Percentiles rank a stretch among this genome's conserved stretches.
Evolutionary conservation across 345 rosid genomes (phyloP).

Genomic region (Arabis hirsuta): DNA sequence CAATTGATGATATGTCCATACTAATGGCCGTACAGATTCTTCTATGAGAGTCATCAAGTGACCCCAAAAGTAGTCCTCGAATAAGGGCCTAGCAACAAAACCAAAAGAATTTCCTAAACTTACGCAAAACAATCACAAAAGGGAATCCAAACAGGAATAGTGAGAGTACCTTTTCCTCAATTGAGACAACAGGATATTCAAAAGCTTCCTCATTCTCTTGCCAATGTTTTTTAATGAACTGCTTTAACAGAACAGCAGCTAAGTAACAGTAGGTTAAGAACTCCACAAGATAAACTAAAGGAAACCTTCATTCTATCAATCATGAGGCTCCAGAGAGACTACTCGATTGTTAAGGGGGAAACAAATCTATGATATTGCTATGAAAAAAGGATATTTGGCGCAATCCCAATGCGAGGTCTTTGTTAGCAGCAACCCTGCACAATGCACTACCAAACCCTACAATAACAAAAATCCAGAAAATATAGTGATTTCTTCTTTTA

Average conservation of each 20-base stretch:
- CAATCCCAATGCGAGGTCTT: conserved; percentile 72
- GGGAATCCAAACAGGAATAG: conserved; percentile 14
- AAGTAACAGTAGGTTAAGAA: conserved; percentile 70
- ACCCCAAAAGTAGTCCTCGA: conserved; percentile 66
- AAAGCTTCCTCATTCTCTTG: conserved; percentile 81
- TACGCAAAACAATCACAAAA: neutral
- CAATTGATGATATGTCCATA: conserved; percentile 83
- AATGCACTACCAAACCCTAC: conserved; percentile 87
- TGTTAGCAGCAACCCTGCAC: conserved; percentile 76
- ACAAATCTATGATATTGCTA: neutral
- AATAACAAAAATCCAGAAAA: conserved; percentile 11
- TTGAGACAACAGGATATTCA: conserved; percentile 73
- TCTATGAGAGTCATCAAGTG: conserved; percentile 76
- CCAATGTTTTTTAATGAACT: conserved; percentile 90
- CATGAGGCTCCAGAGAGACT: conserved; percentile 12
- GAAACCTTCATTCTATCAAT: conserved; percentile 13
- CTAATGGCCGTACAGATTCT: conserved; percentile 88
- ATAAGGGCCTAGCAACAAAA: conserved; percentile 66
- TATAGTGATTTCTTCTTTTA: neutral
- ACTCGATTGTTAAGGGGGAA: neutral
- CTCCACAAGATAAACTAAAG: conserved; percentile 18
- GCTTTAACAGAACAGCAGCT: conserved; percentile 94
- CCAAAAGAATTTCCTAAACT: conserved; percentile 18
- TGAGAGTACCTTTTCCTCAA: conserved; percentile 69
- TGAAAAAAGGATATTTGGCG: conserved; percentile 87